phyloP scores from a whole-genome alignment of 2,329 filamentous ascomycete species.

The Xylaria sp. region DNA sequence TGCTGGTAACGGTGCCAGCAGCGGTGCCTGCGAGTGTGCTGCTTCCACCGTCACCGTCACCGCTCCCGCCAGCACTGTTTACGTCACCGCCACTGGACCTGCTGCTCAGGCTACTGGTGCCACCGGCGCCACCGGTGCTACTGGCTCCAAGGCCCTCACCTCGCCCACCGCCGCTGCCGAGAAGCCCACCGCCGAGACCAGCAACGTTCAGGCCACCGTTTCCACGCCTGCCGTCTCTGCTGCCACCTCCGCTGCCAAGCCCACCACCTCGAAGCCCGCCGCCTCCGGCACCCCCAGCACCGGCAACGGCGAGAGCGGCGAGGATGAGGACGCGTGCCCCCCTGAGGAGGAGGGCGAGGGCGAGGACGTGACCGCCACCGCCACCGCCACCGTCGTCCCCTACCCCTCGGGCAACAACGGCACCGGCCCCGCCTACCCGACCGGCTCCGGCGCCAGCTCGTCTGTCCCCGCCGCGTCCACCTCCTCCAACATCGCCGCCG shows the following conservation, averaged over 20 bases:
- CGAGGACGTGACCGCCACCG: slow-evolving; percentile 40
- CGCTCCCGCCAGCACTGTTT: slow-evolving; percentile 35
- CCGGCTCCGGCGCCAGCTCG: slow-evolving; percentile 41
- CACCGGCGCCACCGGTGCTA: no score
- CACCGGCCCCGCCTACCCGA: slow-evolving; percentile 37
- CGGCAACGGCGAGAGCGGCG: slow-evolving; percentile 21
- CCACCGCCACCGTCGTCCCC: slow-evolving; percentile 40
- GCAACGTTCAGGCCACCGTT: neutral
- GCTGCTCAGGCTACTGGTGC: slow-evolving; percentile 12
- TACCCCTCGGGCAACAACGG: slow-evolving; percentile 44
- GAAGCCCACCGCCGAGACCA: slow-evolving; percentile 12
- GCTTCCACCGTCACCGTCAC: slow-evolving; percentile 37
- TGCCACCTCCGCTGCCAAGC: neutral
- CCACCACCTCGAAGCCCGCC: slow-evolving; percentile 1
- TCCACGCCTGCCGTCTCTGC: neutral
- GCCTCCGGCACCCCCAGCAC: slow-evolving; percentile 9
- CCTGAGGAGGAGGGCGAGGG: slow-evolving; percentile 33
- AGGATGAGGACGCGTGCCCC: slow-evolving; percentile 22
- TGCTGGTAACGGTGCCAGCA: slow-evolving; percentile 9
- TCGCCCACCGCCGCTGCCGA: slow-evolving; percentile 7
- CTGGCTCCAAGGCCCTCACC: slow-evolving; percentile 16
- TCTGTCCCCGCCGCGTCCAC: no score
- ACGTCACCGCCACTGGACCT: slow-evolving; percentile 29
- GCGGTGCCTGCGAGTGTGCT: slow-evolving; percentile 22
- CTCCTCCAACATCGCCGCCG: no score